Conservation (phyloP, 2,329 filamentous ascomycete species). For the Aureobasidium leucospermi region DNA sequence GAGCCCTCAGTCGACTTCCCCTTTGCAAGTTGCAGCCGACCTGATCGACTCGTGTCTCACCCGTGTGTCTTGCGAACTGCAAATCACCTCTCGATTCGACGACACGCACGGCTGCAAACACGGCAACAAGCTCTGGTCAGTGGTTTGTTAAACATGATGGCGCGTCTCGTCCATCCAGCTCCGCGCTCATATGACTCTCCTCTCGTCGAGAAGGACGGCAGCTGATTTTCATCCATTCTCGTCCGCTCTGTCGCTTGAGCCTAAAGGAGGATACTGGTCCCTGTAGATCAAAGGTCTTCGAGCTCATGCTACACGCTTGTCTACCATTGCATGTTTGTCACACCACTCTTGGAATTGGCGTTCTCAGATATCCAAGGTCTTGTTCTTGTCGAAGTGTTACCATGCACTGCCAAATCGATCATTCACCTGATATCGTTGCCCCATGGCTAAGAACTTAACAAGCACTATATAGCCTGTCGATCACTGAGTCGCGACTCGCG, state of each 20-base stretch:
- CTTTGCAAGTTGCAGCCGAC: background rate
- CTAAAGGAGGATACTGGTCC: background rate
- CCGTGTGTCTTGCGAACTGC: background rate
- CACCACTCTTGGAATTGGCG: background rate
- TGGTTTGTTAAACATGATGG: background rate
- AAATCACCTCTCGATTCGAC: background rate
- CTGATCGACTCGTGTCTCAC: background rate
- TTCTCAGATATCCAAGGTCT: too few species aligned
- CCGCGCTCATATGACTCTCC: background rate
- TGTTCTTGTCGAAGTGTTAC: too few species aligned
- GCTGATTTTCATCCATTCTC: background rate
- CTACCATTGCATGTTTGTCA: background rate
- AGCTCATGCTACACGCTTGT: background rate
- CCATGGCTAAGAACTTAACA: background rate
- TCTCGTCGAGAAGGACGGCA: background rate
- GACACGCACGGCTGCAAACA: background rate
- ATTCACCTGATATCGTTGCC: background rate
- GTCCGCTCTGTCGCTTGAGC: background rate
- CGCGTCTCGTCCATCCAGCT: background rate
- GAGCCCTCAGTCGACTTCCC: background rate
- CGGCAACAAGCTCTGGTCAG: slow-evolving; percentile 1
- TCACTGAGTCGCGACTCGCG: slow-evolving; percentile 4
- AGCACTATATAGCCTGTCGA: background rate
- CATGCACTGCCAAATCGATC: background rate
- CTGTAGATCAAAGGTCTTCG: background rate